These are phyloP conservation scores for Sanguinoderma infundibulare DNA, from an alignment of 1,284 basidiomycete species.

Conservation along the genomic window DNA sequence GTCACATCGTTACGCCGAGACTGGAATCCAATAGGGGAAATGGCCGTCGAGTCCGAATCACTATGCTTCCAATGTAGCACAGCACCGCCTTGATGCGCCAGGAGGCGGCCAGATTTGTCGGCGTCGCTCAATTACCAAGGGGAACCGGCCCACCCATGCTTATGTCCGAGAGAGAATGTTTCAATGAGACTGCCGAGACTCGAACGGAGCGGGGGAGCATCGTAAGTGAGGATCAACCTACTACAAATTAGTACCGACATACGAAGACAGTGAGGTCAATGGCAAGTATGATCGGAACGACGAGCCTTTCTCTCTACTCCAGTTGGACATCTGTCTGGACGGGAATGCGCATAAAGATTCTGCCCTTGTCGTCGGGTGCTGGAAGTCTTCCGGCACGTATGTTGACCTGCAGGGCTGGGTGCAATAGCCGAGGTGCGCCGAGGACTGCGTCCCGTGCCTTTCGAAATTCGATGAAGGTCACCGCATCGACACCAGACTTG, in stretches of 20 bases:
- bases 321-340: constrained; percentile 24
- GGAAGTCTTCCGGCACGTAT: constrained; percentile 45
- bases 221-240: background rate
- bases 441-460: constrained; percentile 40
- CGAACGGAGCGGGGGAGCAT: background rate
- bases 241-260: background rate
- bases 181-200: background rate
- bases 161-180: background rate
- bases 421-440: constrained; percentile 41
- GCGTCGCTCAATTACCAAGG: background rate
- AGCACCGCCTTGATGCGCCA: constrained; percentile 6
- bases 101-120: background rate
- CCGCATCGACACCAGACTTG: constrained; percentile 37
- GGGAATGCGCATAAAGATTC: constrained; percentile 35
- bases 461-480: constrained; percentile 40
- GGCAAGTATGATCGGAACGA: constrained; percentile 1
- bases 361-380: constrained; percentile 36
- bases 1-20: background rate
- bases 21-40: background rate
- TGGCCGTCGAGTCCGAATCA: constrained; percentile 16
- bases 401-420: constrained; percentile 46
- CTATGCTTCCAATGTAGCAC: constrained; percentile 9
- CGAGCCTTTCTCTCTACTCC: constrained; percentile 9
- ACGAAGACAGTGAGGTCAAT: background rate
- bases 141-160: background rate